Percentiles rank a stretch among this genome's conserved stretches.
phyloP scores from a whole-genome alignment of 1,284 basidiomycete genomes.

The Pyrrhoderma noxium region DNA sequence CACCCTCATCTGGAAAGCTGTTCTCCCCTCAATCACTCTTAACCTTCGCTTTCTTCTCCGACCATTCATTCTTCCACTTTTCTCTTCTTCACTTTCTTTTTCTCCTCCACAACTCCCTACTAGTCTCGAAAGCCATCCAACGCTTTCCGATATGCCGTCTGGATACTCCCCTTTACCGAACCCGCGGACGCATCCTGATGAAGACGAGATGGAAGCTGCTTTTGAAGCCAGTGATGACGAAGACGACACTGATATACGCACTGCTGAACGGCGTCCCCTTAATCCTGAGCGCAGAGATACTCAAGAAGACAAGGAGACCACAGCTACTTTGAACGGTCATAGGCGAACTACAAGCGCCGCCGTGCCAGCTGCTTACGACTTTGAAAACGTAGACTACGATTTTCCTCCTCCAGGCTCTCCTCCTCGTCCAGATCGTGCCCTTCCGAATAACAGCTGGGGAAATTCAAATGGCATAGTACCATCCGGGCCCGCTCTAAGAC shows the following conservation, averaged over 20 bases:
- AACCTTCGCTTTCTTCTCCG: neutral
- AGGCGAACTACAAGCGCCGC: conserved; percentile 4
- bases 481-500: conserved; percentile 32
- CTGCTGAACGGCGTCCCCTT: conserved; percentile 46
- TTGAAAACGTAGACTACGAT: conserved; percentile 67
- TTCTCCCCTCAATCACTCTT: neutral
- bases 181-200: conserved; percentile 40
- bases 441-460: conserved; percentile 58
- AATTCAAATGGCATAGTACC: conserved; percentile 81
- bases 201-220: conserved; percentile 67
- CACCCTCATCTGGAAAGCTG: neutral
- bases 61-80: neutral
- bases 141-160: conserved; percentile 41
- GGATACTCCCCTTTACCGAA: conserved; percentile 67
- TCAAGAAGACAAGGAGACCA: conserved; percentile 2
- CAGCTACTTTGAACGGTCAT: conserved; percentile 2
- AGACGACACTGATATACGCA: conserved; percentile 37
- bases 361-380: conserved; percentile 61
- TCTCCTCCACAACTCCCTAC: neutral
- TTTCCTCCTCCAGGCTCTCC: conserved; percentile 82
- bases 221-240: conserved; percentile 71
- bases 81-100: conserved; percentile 7
- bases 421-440: conserved; percentile 53
- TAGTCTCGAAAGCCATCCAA: neutral
- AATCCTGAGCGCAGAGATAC: conserved; percentile 30